Percentiles rank a stretch among this genome's conserved stretches.
Conservation (phyloP, 768 basidiomycete species). For the Fomitopsis serialis region DNA sequence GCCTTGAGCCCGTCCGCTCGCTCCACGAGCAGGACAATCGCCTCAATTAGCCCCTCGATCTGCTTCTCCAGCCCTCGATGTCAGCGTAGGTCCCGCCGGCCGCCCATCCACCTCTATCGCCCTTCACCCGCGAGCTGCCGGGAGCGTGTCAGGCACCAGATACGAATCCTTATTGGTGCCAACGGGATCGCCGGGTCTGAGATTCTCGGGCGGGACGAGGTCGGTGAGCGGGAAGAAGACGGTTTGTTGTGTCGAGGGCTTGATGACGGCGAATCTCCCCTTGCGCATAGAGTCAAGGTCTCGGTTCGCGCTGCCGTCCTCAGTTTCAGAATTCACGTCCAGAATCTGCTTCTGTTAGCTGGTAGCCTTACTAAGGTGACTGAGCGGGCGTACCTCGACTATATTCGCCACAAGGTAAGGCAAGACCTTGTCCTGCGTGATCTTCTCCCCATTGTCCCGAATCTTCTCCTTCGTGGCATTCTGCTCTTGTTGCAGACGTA, state of each 20-base stretch:
- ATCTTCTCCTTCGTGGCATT: conserved; percentile 98
- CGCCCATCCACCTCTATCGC: conserved; percentile 99
- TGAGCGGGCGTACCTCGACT: conserved; percentile 64
- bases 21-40: conserved; percentile 97
- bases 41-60: conserved; percentile 97
- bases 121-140: conserved; percentile 94
- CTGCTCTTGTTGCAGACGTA: conserved; percentile 90
- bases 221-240: conserved; percentile 98
- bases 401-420: conserved; percentile 98
- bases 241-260: conserved; percentile 97
- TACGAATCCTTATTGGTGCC: conserved; percentile 99
- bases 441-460: conserved; percentile 95
- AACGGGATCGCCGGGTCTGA: conserved; percentile 90
- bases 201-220: conserved; percentile 87
- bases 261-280: conserved; percentile 98
- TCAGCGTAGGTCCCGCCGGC: conserved; percentile 95
- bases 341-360: conserved; percentile 58
- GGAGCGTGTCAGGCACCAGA: conserved; percentile 90
- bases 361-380: not conserved
- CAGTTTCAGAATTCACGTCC: conserved; percentile 87
- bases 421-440: conserved; percentile 98
- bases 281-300: conserved; percentile 95
- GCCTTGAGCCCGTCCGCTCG: conserved; percentile 98
- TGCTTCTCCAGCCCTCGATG: conserved; percentile 98
- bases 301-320: conserved; percentile 93